phyloP scores from a whole-genome alignment of 129 eudicot species.

The Ambrosia artemisiifolia region DNA sequence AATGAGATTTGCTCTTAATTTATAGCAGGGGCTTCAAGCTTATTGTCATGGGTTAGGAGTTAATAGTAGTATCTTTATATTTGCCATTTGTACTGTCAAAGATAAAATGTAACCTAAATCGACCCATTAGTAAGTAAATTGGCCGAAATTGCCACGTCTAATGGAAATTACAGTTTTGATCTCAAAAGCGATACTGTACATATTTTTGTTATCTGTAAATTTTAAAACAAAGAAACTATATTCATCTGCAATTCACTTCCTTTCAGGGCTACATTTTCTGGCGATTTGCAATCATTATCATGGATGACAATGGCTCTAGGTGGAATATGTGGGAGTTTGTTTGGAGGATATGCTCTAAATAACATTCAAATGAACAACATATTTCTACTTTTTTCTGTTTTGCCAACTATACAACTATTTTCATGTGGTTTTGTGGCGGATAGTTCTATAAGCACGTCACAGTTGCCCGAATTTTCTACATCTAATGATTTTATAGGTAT shows the following conservation, averaged over 20 bases:
- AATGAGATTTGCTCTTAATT: no score
- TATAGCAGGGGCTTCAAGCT: no score
- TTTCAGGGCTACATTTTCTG: slow-evolving; percentile 85
- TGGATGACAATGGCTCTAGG: slow-evolving; percentile 98
- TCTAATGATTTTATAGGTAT: slow-evolving; percentile 32
- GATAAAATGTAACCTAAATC: not conserved
- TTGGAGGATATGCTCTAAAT: slow-evolving; percentile 78
- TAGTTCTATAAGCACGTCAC: slow-evolving; percentile 34
- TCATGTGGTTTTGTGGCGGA: slow-evolving; percentile 80
- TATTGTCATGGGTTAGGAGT: no score
- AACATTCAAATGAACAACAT: slow-evolving; percentile 54
- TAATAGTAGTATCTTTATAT: no score
- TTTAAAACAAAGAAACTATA: not conserved
- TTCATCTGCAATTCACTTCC: not conserved
- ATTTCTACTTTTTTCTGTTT: slow-evolving; percentile 63
- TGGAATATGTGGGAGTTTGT: slow-evolving; percentile 84
- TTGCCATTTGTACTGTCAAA: not conserved
- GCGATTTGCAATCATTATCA: slow-evolving; percentile 96
- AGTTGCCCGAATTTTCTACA: slow-evolving; percentile 36
- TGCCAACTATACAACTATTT: slow-evolving; percentile 71
- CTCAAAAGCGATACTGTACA: not conserved
- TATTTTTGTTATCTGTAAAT: not conserved
- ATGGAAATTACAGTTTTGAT: not conserved
- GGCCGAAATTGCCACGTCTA: not conserved
- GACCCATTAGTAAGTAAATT: not conserved